These are phyloP conservation scores for Alopecurus myosuroides DNA, from an alignment of 176 grass and related monocot species.

Conservation along the genomic window DNA sequence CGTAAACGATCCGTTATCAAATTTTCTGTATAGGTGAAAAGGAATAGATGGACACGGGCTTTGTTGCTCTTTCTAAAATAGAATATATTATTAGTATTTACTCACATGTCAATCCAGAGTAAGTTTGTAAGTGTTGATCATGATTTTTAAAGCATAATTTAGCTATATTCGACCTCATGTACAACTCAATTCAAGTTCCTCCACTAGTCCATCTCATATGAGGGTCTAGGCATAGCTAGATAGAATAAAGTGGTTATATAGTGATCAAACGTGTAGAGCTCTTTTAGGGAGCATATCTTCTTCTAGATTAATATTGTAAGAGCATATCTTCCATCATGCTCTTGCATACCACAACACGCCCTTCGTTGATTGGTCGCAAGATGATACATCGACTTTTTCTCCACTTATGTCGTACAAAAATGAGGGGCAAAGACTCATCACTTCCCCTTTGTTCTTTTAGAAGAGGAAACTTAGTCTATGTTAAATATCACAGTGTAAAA, in stretches of 20 bases:
- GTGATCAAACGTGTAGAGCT: background rate
- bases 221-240: background rate
- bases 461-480: background rate
- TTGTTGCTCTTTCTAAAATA: background rate
- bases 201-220: background rate
- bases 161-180: background rate
- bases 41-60: background rate
- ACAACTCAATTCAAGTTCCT: background rate
- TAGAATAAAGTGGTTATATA: background rate
- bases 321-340: slow-evolving; percentile 8
- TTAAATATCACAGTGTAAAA: background rate
- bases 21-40: background rate
- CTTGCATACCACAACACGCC: background rate
- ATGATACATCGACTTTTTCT: background rate
- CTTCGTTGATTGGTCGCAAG: background rate
- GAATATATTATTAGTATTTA: background rate
- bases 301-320: background rate
- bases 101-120: background rate
- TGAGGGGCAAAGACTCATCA: background rate
- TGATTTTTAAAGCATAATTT: background rate
- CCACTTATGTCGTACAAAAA: background rate
- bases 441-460: background rate
- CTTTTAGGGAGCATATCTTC: background rate
- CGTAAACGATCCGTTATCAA: background rate
- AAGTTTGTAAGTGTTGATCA: background rate